Evolutionary conservation across 2,329 filamentous ascomycete genomes (phyloP).

Genomic region (Fusarium palustre): DNA sequence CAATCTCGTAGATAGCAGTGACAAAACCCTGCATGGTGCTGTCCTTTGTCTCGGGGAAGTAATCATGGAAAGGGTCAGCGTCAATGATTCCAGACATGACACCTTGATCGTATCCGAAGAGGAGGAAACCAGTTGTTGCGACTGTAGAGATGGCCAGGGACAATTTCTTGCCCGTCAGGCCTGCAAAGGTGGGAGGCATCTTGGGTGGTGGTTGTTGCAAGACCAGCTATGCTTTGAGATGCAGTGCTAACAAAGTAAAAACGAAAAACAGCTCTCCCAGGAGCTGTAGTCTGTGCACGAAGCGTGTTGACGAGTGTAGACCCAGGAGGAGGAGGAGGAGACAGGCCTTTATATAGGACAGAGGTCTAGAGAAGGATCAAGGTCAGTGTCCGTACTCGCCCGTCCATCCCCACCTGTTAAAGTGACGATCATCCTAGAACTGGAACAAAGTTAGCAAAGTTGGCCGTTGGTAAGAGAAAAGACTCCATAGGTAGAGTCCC

Average conservation of each 20-base stretch:
- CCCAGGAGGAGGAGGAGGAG: background rate
- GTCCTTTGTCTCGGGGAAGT: slow-evolving; percentile 59
- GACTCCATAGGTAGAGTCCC: slow-evolving; percentile 4
- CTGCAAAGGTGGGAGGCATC: slow-evolving; percentile 67
- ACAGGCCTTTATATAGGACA: slow-evolving; percentile 32
- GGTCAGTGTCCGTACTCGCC: background rate
- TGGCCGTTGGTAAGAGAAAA: slow-evolving; percentile 4
- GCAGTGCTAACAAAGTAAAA: background rate
- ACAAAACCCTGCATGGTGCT: slow-evolving; percentile 61
- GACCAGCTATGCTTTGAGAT: slow-evolving; percentile 35
- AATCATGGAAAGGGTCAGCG: slow-evolving; percentile 61
- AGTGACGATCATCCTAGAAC: slow-evolving; percentile 38
- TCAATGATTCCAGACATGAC: slow-evolving; percentile 67
- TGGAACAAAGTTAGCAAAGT: slow-evolving; percentile 28
- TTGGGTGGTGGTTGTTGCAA: slow-evolving; percentile 23
- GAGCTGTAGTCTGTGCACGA: slow-evolving; percentile 21
- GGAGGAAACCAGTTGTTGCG: slow-evolving; percentile 71
- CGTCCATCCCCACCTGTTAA: slow-evolving; percentile 19
- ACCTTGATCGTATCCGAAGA: slow-evolving; percentile 69
- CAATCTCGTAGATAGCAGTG: slow-evolving; percentile 64
- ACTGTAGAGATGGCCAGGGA: slow-evolving; percentile 70
- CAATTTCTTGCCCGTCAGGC: slow-evolving; percentile 68
- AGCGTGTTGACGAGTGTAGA: slow-evolving; percentile 5
- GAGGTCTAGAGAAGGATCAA: background rate
- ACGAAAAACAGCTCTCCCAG: slow-evolving; percentile 26